These are phyloP conservation scores for Bromus sterilis DNA, from an alignment of 176 grass and related monocot species.

Conservation along the genomic window DNA sequence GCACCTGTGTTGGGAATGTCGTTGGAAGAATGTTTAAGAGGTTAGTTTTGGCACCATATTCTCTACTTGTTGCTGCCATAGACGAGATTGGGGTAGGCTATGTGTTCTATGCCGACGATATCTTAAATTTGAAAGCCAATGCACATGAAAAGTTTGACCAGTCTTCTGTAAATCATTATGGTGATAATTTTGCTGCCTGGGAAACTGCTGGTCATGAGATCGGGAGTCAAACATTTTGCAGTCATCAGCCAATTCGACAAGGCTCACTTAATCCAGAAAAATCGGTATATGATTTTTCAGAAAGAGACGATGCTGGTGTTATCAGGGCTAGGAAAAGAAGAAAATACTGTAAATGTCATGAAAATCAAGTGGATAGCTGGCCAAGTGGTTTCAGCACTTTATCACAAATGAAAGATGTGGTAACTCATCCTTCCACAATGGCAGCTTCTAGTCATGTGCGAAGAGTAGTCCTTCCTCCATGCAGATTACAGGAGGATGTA, in stretches of 20 bases:
- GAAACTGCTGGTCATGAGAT: conserved; percentile 73
- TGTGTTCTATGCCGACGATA: conserved; percentile 63
- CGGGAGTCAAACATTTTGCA: conserved; percentile 42
- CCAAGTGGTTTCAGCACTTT: conserved; percentile 50
- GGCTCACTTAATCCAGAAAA: conserved; percentile 13
- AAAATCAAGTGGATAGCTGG: conserved; percentile 31
- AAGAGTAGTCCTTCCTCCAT: conserved; percentile 71
- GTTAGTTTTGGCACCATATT: conserved; percentile 64
- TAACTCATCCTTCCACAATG: conserved; percentile 10
- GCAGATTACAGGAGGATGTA: conserved; percentile 51
- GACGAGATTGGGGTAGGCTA: conserved; percentile 74
- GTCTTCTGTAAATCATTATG: conserved; percentile 35
- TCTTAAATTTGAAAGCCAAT: conserved; percentile 49
- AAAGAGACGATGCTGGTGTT: conserved; percentile 6
- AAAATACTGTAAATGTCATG: conserved; percentile 25
- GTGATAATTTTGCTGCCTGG: conserved; percentile 52
- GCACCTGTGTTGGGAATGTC: neutral
- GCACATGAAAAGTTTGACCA: conserved; percentile 13
- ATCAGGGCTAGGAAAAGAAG: conserved; percentile 45
- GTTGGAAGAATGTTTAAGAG: conserved; percentile 46
- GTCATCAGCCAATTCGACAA: conserved; percentile 24
- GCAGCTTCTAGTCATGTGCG: conserved; percentile 31
- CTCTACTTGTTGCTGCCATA: conserved; percentile 54
- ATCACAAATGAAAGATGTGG: conserved; percentile 29
- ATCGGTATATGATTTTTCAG: conserved; percentile 17